Evolutionary conservation across 257 asterid species (phyloP), one percentile per base, ranked within the genome.

Genomic region (Nicotiana obtusifolia): DNA sequence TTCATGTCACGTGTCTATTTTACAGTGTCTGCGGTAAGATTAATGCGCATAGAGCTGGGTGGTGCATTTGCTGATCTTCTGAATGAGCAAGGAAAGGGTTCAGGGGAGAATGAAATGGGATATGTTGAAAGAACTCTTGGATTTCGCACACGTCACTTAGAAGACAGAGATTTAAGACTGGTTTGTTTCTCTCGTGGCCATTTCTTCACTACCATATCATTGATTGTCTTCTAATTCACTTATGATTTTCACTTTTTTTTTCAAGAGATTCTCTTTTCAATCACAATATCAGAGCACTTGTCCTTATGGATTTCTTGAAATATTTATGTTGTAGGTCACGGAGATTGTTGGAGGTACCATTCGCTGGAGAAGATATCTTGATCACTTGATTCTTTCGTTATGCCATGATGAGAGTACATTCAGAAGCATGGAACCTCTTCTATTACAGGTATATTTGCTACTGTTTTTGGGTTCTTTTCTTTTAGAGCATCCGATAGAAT

Each of bases 281-380:
- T 24, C 26, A 33, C 33, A 65, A 57, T 68, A 35, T 54, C 26
- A 31, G 41, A 22, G 28, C 77, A 33, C 33, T 67, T n/a, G 4
- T 37, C 53, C 7, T 22, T 8, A 28, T 69, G 26, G 64, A 53
- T 24, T 19, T 37, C 14, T 81, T 16, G 66, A 44, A 64, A 47
- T 73, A 56, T 53, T 75, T 33, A 53, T 26, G 59, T 83, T 88
- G 53, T 83, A 95, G 99, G 97, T 95, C 78, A 93, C 99, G 3
- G 95, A 95, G 83, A 88, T 93, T 69, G 99, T 95, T n/a, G 98
- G 99, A 67, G 98, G 98, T 84, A 93, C 98, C 66, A 95, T 92
- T 79, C 95, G 99, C 60, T 95, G 99, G 99, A 93, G 93, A 87
- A 89, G 95, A 90, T 95, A 93, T 86, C 98, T 95, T 80, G 99